Evolutionary conservation across 2,329 filamentous ascomycete species (phyloP).

Genomic region (Stagonosporopsis cucurbitacearum): DNA sequence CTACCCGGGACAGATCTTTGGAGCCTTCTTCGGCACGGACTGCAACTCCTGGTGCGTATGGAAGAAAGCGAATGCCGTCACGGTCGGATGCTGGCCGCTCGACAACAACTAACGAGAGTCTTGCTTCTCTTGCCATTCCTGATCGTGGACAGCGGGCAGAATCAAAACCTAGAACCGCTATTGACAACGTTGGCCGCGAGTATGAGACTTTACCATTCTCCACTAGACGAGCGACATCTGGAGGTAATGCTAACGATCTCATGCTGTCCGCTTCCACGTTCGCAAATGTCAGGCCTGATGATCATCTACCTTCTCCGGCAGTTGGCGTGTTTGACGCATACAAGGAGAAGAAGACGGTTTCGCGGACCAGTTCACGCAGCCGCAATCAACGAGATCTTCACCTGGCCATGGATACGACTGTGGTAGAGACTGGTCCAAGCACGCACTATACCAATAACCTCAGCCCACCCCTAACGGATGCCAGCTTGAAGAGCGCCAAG

Average conservation of each 20-base stretch:
- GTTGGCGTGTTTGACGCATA: constrained; percentile 68
- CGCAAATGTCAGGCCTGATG: constrained; percentile 36
- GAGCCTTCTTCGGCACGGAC: constrained; percentile 58
- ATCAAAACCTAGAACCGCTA: constrained; percentile 40
- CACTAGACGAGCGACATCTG: constrained; percentile 38
- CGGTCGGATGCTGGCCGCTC: constrained; percentile 41
- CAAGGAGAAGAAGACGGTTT: constrained; percentile 67
- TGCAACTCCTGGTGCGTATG: constrained; percentile 67
- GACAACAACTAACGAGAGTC: constrained; percentile 41
- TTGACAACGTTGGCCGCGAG: constrained; percentile 49
- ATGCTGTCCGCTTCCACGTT: constrained; percentile 49
- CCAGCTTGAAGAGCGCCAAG: constrained; percentile 64
- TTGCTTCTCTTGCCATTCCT: constrained; percentile 45
- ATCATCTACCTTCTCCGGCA: constrained; percentile 68
- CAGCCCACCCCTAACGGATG: constrained; percentile 52
- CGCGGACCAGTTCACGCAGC: constrained; percentile 74
- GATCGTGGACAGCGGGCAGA: constrained; percentile 44
- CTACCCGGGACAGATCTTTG: constrained; percentile 42
- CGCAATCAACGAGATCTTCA: constrained; percentile 77
- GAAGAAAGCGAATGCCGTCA: constrained; percentile 67
- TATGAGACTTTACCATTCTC: constrained; percentile 52
- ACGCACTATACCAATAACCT: constrained; percentile 59
- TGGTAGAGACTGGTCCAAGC: constrained; percentile 43
- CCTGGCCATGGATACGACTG: constrained; percentile 54
- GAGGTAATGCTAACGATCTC: constrained; percentile 67